Conservation (phyloP, 768 basidiomycete species). For the Chalciporus piperatus region DNA sequence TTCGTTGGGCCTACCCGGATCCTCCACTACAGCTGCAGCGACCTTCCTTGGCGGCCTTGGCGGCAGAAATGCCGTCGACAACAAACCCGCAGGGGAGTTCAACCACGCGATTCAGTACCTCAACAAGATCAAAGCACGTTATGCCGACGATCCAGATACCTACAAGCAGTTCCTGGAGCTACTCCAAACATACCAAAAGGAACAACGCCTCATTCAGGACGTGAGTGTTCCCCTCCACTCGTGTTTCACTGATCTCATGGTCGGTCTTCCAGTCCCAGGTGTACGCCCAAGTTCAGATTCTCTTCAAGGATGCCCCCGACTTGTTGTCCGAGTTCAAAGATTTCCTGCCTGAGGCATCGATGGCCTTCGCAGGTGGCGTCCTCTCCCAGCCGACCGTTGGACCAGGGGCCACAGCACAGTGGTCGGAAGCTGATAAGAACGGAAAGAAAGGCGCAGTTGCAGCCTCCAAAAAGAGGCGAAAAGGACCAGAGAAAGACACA, state of each 20-base stretch:
- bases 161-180: constrained; percentile 91
- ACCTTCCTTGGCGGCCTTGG: constrained; percentile 62
- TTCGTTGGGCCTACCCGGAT: constrained; percentile 45
- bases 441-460: constrained; percentile 43
- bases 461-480: constrained; percentile 57
- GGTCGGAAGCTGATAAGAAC: constrained; percentile 43
- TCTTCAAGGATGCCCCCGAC: constrained; percentile 82
- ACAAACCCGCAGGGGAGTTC: constrained; percentile 67
- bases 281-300: constrained; percentile 72
- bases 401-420: constrained; percentile 34
- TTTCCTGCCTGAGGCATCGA: constrained; percentile 68
- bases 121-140: constrained; percentile 97
- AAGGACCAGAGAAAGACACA: constrained; percentile 63
- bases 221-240: constrained; percentile 40
- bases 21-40: constrained; percentile 58
- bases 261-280: constrained; percentile 56
- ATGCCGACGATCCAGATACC: constrained; percentile 83
- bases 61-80: constrained; percentile 47
- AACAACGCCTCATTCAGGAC: constrained; percentile 69
- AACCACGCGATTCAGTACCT: constrained; percentile 95
- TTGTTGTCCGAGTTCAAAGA: constrained; percentile 78
- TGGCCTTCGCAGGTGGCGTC: constrained; percentile 42
- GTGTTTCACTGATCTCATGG: constrained; percentile 7
- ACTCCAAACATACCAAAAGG: constrained; percentile 83
- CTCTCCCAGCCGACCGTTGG: constrained; percentile 46